phyloP scores from a whole-genome alignment of 169 alveolate species.

The Condylostoma magnum region DNA sequence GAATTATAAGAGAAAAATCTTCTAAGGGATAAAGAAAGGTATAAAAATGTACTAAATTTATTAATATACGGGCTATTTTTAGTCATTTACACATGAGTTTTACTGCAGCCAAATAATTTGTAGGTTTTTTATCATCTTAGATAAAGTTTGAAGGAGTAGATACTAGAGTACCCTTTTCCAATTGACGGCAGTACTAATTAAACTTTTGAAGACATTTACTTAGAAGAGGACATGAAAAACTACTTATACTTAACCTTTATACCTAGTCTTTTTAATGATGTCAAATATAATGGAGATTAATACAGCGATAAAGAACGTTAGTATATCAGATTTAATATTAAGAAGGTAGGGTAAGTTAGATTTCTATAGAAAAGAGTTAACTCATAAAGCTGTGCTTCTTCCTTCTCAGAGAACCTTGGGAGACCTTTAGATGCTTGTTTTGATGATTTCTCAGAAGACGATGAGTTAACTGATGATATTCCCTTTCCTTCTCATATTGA shows the following conservation, averaged over 20 bases:
- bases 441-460: not conserved
- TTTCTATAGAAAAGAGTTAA: conserved; percentile 6
- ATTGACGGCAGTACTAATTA: not conserved
- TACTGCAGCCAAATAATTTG: not conserved
- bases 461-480: not conserved
- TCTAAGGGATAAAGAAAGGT: not conserved
- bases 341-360: conserved; percentile 21
- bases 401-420: not conserved
- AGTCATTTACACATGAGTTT: conserved; percentile 3
- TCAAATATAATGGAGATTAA: not conserved
- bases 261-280: not conserved
- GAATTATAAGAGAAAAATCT: not conserved
- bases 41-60: conserved; percentile 2
- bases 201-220: not conserved
- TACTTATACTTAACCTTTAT: conserved; percentile 8
- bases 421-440: not conserved
- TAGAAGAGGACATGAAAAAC: not conserved
- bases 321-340: not conserved
- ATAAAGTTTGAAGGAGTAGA: not conserved
- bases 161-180: not conserved
- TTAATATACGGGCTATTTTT: conserved; percentile 6
- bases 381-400: not conserved
- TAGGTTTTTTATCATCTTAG: not conserved
- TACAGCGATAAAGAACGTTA: not conserved
- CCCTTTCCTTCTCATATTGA: not conserved